Base-by-base conservation (phyloP, 2,329 filamentous ascomycete genomes). In the Fusarium scirpi region DNA sequence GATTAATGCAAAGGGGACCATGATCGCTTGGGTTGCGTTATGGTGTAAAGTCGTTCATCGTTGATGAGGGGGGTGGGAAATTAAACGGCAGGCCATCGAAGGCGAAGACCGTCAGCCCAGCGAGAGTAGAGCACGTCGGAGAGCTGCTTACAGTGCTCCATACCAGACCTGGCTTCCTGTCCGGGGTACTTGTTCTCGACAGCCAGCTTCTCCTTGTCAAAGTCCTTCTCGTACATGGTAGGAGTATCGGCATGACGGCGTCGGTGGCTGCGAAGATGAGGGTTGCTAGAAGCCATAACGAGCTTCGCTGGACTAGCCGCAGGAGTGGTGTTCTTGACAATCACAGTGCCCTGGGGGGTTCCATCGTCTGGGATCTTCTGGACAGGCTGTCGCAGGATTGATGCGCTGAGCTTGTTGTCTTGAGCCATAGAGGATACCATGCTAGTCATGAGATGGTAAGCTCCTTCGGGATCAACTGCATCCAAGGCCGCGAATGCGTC, bases 71-170 rank as follows among this genome's bases (percentile, higher is more conserved):
- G 18, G 16, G 25, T 32, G 18, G 29, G 30, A 27, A 20, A 45
- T 76, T 51, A 79, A 27, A 80, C 75, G 29, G 82, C 82, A 5
- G 86, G 85, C 92, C 92, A 94, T 59, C 92, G 85, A 58, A 88
- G 86, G 69, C 90, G 90, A 74, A 98, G 83, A 3, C 94, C 94
- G 62, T 97, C 93, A 5, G 91, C 90, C 96, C 96, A 99, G 45
- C 95, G 89, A 18, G 91, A 89, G 81, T 98, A 98, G 22, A 99
- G 87, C 22, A 97, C 93, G 78, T 98, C 94, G 2, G 93, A 93
- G 40, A 98, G 85, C 78, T 97, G 90, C 77, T 94, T 93, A 71
- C 92, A 92, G 80, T 98, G 95, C 80, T 98, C 94, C 93, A 98
- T 95, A 4, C 94, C 95, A 2, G 90, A 87, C 48, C 82, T 81